These are phyloP conservation scores for Pneumocystis canis DNA, from an alignment of 1,139 yeast genomes.

Conservation along the genomic window DNA sequence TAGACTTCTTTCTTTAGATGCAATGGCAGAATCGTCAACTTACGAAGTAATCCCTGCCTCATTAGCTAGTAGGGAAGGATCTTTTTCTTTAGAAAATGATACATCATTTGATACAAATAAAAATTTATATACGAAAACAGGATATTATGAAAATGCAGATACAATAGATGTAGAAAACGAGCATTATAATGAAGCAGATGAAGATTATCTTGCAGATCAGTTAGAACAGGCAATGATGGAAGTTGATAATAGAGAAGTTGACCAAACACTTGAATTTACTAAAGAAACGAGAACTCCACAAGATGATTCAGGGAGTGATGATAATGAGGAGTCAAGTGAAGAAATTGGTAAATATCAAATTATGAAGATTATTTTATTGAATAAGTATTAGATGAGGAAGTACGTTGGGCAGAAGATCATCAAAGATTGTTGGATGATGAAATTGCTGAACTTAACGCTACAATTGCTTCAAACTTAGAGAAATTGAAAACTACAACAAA, in stretches of 20 bases:
- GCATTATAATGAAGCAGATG: conserved; percentile 18
- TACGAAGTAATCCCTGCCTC: conserved; percentile 54
- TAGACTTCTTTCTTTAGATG: conserved; percentile 59
- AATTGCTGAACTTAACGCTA: conserved; percentile 64
- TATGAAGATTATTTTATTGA: not conserved
- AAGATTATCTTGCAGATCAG: conserved; percentile 21
- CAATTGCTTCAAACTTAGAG: conserved; percentile 59
- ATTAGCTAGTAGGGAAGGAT: conserved; percentile 21
- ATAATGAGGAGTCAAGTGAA: conserved; percentile 37
- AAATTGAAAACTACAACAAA: conserved; percentile 69
- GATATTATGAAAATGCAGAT: conserved; percentile 3
- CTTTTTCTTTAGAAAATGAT: conserved; percentile 10
- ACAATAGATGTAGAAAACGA: conserved; percentile 7
- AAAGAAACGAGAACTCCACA: conserved; percentile 33
- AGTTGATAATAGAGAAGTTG: conserved; percentile 23
- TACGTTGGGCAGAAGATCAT: conserved; percentile 42
- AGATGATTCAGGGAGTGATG: conserved; percentile 38
- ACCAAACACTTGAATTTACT: conserved; percentile 26
- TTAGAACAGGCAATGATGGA: conserved; percentile 21
- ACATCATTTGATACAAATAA: conserved; percentile 12
- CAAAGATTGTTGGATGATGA: conserved; percentile 72
- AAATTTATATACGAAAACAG: not conserved
- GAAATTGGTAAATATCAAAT: conserved; percentile 23
- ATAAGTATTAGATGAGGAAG: conserved; percentile 25
- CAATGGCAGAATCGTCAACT: conserved; percentile 66